phyloP scores from a whole-genome alignment of 192 early-diverging fungal species.

The Ambispora gerdemannii region DNA sequence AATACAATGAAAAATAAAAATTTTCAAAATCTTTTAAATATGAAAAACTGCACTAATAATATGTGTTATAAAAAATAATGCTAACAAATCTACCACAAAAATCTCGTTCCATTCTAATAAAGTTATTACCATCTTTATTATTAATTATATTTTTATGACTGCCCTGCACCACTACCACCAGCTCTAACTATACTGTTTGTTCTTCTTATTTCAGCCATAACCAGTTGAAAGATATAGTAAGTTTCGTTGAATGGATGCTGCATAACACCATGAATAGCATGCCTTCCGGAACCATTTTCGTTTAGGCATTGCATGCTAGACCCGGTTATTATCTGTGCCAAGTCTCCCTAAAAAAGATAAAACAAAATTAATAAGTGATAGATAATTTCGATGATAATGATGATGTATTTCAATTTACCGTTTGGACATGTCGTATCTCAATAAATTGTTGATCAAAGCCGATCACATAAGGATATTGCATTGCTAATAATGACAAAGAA shows the following conservation, averaged over 20 bases:
- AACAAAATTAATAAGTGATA: not conserved
- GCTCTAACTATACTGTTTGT: not conserved
- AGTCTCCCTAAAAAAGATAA: constrained; percentile 38
- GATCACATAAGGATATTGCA: constrained; percentile 78
- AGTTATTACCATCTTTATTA: no score
- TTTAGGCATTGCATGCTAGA: constrained; percentile 59
- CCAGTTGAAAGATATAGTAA: constrained; percentile 24
- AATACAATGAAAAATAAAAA: no score
- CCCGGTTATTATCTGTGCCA: constrained; percentile 54
- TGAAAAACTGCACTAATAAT: no score
- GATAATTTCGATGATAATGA: no score
- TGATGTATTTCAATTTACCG: constrained; percentile 35
- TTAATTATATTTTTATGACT: no score
- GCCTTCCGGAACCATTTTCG: constrained; percentile 39
- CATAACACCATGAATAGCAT: constrained; percentile 53
- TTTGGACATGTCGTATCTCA: constrained; percentile 82
- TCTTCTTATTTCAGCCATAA: constrained; percentile 17
- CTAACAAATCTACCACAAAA: no score
- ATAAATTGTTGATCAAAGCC: constrained; percentile 89
- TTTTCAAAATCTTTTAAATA: no score
- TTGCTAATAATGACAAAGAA: constrained; percentile 46
- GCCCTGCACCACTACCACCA: no score
- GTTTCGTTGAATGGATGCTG: constrained; percentile 29
- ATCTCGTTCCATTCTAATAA: no score
- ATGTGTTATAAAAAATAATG: no score